Conservation (phyloP, 2,329 filamentous ascomycete species). For the Cordyceps tenuipes region DNA sequence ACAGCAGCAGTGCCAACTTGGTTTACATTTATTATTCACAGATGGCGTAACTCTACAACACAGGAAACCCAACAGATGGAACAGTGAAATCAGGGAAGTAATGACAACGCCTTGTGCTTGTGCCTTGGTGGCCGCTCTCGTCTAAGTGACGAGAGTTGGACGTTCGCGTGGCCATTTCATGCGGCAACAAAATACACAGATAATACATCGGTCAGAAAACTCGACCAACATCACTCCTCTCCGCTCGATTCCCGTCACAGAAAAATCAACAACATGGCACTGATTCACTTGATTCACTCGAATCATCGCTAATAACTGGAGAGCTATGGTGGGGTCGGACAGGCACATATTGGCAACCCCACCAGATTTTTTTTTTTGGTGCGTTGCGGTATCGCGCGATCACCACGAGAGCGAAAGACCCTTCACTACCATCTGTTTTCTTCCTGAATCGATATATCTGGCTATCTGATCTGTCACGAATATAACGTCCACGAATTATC, state of each 20-base stretch:
- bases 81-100: no score
- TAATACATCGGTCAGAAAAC: background rate
- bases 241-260: background rate
- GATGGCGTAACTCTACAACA: no score
- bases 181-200: no score
- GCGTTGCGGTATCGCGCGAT: conserved; percentile 7
- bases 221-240: background rate
- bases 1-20: no score
- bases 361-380: conserved; percentile 11
- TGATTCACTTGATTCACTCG: background rate
- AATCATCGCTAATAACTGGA: background rate
- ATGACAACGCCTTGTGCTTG: no score
- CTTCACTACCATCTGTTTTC: background rate
- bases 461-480: no score
- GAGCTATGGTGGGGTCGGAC: conserved; percentile 10
- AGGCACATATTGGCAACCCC: conserved; percentile 11
- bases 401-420: background rate
- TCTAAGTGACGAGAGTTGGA: no score
- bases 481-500: background rate
- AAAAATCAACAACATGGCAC: background rate
- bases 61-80: no score
- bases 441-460: background rate
- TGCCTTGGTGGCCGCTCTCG: no score
- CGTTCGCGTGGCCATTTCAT: no score
- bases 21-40: no score